Evolutionary conservation across 495 filamentous ascomycete genomes (phyloP).

Genomic region (Tuber melanosporum): DNA sequence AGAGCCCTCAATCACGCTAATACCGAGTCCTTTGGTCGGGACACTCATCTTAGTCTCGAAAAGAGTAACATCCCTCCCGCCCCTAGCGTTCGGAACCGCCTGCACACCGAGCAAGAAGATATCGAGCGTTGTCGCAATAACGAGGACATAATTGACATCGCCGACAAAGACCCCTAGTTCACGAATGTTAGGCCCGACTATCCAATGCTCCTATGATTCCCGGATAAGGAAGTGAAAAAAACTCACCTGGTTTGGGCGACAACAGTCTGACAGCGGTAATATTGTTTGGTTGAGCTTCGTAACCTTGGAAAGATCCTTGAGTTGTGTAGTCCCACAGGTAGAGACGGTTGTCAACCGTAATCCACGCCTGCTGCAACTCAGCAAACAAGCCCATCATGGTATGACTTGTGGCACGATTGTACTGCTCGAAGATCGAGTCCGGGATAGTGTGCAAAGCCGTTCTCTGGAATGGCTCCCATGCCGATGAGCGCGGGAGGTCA

Average conservation of each 20-base stretch:
- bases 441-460: slow-evolving; percentile 76
- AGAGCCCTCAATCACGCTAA: slow-evolving; percentile 70
- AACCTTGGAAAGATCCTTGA: slow-evolving; percentile 51
- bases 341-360: slow-evolving; percentile 86
- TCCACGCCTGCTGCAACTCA: slow-evolving; percentile 88
- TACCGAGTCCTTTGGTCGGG: slow-evolving; percentile 61
- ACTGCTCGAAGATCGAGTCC: slow-evolving; percentile 79
- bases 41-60: slow-evolving; percentile 79
- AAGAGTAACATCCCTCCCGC: slow-evolving; percentile 62
- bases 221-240: neutral
- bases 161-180: slow-evolving; percentile 72
- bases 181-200: neutral
- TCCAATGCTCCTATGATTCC: neutral
- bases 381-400: slow-evolving; percentile 91
- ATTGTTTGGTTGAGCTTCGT: slow-evolving; percentile 75
- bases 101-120: slow-evolving; percentile 77
- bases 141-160: slow-evolving; percentile 74
- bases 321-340: slow-evolving; percentile 95
- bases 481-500: slow-evolving; percentile 57
- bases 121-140: slow-evolving; percentile 76
- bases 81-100: slow-evolving; percentile 53
- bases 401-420: slow-evolving; percentile 72
- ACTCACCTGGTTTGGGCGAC: slow-evolving; percentile 53
- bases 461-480: slow-evolving; percentile 88
- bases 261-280: slow-evolving; percentile 82